phyloP scores from a whole-genome alignment of 164 flowering plant genomes.

The Buxus sempervirens region DNA sequence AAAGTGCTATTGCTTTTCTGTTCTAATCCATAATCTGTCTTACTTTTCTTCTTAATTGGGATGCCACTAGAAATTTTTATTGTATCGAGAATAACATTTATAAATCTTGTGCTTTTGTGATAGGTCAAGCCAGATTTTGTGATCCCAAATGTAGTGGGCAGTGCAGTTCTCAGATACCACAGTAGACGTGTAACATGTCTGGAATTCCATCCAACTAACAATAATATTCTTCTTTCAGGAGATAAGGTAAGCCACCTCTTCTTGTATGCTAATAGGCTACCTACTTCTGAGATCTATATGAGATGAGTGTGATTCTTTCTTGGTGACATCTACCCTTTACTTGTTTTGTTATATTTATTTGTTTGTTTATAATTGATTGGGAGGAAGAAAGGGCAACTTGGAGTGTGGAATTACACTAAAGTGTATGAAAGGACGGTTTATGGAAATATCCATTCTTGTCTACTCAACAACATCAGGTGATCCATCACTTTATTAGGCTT shows the following conservation, averaged over 20 bases:
- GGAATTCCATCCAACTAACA: conserved; percentile 91
- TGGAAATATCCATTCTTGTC: conserved; percentile 70
- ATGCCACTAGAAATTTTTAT: background rate
- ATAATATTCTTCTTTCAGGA: conserved; percentile 80
- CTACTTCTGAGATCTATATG: background rate
- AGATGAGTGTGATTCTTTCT: conserved; percentile 6
- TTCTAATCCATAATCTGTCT: background rate
- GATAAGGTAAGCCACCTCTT: conserved; percentile 60
- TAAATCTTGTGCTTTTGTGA: background rate
- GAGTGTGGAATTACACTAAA: conserved; percentile 84
- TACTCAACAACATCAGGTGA: conserved; percentile 83
- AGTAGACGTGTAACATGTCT: conserved; percentile 88
- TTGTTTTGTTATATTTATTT: conserved; percentile 8
- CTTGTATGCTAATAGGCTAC: background rate
- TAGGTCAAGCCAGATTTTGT: conserved; percentile 72
- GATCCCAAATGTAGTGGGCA: conserved; percentile 72
- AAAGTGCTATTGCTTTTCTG: background rate
- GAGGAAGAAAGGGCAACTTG: conserved; percentile 95
- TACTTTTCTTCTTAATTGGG: background rate
- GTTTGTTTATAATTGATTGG: too few relatives aligned
- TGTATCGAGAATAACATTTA: background rate
- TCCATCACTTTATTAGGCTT: conserved; percentile 11
- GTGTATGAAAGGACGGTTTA: conserved; percentile 80
- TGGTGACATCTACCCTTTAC: conserved; percentile 12
- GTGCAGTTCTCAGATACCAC: conserved; percentile 84